Evolutionary conservation across 352 stramenopile species (phyloP), one percentile per base, ranked within the genome.

Genomic region (Globisporangium iwayamae): DNA sequence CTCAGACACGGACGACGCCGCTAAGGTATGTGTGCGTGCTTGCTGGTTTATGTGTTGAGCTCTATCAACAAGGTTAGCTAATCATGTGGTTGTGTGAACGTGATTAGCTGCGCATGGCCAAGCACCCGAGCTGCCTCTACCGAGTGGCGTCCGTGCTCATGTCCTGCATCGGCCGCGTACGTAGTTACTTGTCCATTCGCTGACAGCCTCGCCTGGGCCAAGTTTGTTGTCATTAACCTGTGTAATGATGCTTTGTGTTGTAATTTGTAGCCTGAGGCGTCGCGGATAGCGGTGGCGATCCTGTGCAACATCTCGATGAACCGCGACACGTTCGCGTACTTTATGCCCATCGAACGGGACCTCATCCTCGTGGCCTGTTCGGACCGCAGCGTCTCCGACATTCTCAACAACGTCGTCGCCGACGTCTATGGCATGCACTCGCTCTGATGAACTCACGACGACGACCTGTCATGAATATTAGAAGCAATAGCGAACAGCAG

Each of bases 391-490:
- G 82, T 94, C 16, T 79, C 83, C 16, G 83, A 91, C 48, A 86
- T 94, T 60, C 76, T 94, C 48, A 90, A 82, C 60, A 94, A 91
- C 67, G 75, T 94, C 51, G 76, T 91, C 30, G 83, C 80, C 5
- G 83, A 94, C 47, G 85, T 92, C 4, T 92, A 85, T 63, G 85
- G 85, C 41, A 93, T 93, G 82, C 83, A 93, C 61, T 84, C 85
- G n/a, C 61, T 91, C 47, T 90, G 76, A 74, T 14, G 54, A 63
- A 36, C 32, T 36, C 32, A 36, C 32, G 32, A 36, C 32, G 32
- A 10, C 32, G 32, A 36, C 32, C 7, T 36, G 32, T 36, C 32
- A 5, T 36, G 32, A 36, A 8, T 8, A 8, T 36, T 36, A 36
- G 32, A 5, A 36, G 32, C 32, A 36, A 36, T 28, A 28, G 25